These are phyloP conservation scores for Leishmania tropica DNA, from an alignment of 208 protist species.

Conservation along the genomic window DNA sequence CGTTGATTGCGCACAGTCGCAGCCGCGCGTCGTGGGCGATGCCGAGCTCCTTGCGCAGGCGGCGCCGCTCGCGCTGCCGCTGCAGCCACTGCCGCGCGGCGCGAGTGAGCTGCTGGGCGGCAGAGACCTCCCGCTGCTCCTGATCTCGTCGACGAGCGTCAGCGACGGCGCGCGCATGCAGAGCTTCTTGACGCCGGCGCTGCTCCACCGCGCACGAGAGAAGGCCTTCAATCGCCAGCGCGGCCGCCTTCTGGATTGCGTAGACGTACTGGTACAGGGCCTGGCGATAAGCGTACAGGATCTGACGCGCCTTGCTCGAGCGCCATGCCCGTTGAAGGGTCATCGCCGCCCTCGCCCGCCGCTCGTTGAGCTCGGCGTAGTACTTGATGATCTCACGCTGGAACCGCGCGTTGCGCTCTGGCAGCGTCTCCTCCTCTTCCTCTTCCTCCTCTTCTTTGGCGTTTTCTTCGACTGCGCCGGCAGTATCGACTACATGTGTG, in stretches of 20 bases:
- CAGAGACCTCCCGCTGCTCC: conserved; percentile 32
- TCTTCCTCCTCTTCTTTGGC: conserved; percentile 31
- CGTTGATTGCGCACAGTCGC: conserved; percentile 27
- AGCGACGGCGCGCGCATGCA: neutral
- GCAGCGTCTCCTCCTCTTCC: conserved; percentile 61
- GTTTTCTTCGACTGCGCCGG: neutral
- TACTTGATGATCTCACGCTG: conserved; percentile 62
- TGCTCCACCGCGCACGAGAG: conserved; percentile 32
- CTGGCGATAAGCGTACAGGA: conserved; percentile 57
- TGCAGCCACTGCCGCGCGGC: conserved; percentile 32
- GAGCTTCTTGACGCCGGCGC: conserved; percentile 17
- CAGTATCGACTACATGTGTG: neutral
- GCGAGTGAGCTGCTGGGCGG: conserved; percentile 33
- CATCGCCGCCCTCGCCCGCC: conserved; percentile 44
- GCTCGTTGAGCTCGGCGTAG: conserved; percentile 39
- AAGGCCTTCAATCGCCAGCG: conserved; percentile 58
- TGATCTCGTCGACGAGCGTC: conserved; percentile 17
- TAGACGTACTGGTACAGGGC: conserved; percentile 66
- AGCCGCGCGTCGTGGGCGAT: conserved; percentile 45
- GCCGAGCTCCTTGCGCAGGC: conserved; percentile 40
- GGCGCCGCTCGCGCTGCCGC: conserved; percentile 37
- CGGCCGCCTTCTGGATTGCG: conserved; percentile 63
- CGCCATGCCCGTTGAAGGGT: conserved; percentile 74
- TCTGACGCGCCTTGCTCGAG: conserved; percentile 44
- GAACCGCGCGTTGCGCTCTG: conserved; percentile 57